phyloP scores from a whole-genome alignment of 2,329 filamentous ascomycete species.

The Aspergillus phoenicis region DNA sequence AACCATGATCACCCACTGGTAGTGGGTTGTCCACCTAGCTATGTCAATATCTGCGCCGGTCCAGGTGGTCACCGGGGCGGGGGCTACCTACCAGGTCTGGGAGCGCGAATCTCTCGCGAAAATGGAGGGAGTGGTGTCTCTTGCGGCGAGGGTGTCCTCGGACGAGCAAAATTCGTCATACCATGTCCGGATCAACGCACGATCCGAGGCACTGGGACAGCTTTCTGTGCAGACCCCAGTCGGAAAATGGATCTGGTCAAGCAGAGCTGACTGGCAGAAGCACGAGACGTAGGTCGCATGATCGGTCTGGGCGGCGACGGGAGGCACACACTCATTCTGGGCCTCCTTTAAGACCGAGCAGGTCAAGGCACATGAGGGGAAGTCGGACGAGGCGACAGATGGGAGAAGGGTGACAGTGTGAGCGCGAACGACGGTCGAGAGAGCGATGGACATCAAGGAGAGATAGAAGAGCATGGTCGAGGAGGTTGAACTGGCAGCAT shows the following conservation, averaged over 20 bases:
- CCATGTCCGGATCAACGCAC: slow-evolving; percentile 67
- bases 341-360: slow-evolving; percentile 69
- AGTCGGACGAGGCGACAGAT: slow-evolving; percentile 43
- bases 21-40: slow-evolving; percentile 57
- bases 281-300: slow-evolving; percentile 64
- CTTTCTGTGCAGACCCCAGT: slow-evolving; percentile 64
- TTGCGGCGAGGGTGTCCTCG: slow-evolving; percentile 44
- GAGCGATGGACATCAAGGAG: slow-evolving; percentile 21
- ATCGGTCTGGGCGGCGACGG: slow-evolving; percentile 53
- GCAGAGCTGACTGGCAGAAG: slow-evolving; percentile 68
- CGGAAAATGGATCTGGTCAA: slow-evolving; percentile 61
- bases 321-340: slow-evolving; percentile 69
- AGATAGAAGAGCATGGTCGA: slow-evolving; percentile 15
- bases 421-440: slow-evolving; percentile 25
- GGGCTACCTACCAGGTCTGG: slow-evolving; percentile 3
- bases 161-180: slow-evolving; percentile 66
- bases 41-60: background rate
- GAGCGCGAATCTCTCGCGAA: slow-evolving; percentile 4
- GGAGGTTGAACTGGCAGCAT: slow-evolving; percentile 1
- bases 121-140: slow-evolving; percentile 26
- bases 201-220: slow-evolving; percentile 57
- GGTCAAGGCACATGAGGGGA: slow-evolving; percentile 63
- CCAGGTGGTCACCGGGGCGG: background rate
- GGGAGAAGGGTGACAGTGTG: slow-evolving; percentile 37
- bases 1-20: slow-evolving; percentile 80